Base-by-base conservation (phyloP, 2,329 filamentous ascomycete species). In the Verticillium albo-atrum region DNA sequence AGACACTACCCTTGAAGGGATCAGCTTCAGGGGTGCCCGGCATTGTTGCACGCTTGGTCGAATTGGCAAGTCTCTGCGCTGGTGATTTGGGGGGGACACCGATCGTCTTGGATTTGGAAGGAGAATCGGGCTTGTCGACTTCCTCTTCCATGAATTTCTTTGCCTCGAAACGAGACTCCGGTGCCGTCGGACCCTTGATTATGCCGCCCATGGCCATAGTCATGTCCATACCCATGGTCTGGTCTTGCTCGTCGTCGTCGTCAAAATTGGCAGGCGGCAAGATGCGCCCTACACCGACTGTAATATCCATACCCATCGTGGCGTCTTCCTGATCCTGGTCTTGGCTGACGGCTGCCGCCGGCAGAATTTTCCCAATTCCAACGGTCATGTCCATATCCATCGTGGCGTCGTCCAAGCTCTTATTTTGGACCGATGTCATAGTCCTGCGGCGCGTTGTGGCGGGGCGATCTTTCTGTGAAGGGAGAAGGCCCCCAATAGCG, bases 141-240 rank as follows among this genome's bases (percentile, higher is more conserved):
- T 88, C 85, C 63, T 82, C 73, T 64, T 87, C 83, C 82, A 87
- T 85, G 14, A 84, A 69, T 54, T 78, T 78, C 68, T 83, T 87
- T 9, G 80, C 84, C 59, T 80, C 74, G 9, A 73, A 70, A 42
- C 79, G 79, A 35, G 75, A 72, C 55, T 75, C 75, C 23, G 69
- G 69, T 26, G 73, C 66, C 50, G 70, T 68, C 25, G 72, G 64
- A 10, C 63, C 63, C 71, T 76, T 70, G 68, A 89, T 75, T 56
- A 91, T 90, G 9, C 80, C 79, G 10, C 88, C 88, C 54, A 89
- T 76, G 6, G 82, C 84, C 53, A 79, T 79, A 2, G 88, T 90
- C 69, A 90, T 84, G 53, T 90, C 87, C 87, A 90, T 90, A 1
- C 80, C 85, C 70, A 82, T 78, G 1, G 83, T 86, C 56, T 73